Percentiles rank a stretch among this genome's conserved stretches.
These are phyloP conservation scores for Daldinia sp. DNA, from an alignment of 2,329 filamentous ascomycete genomes.

Conservation along the genomic window DNA sequence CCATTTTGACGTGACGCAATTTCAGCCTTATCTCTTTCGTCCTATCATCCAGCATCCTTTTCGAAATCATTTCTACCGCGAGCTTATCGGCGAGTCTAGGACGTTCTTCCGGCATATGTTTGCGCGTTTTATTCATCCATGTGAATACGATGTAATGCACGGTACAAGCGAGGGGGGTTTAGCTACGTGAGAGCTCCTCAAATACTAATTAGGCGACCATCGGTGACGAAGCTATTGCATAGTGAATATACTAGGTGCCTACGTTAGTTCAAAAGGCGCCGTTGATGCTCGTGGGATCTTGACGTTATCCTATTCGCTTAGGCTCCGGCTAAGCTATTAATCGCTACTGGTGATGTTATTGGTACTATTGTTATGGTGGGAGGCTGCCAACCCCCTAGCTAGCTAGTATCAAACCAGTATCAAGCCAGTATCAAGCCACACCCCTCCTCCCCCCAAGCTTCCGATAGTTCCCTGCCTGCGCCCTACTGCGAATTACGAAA, in stretches of 20 bases:
- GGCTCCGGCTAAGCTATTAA: background rate
- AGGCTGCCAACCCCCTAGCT: background rate
- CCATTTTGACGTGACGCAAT: conserved; percentile 26
- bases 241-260: conserved; percentile 53
- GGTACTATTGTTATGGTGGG: conserved; percentile 24
- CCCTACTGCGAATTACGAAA: background rate
- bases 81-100: conserved; percentile 2
- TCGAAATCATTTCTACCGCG: background rate
- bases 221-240: conserved; percentile 52
- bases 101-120: conserved; percentile 8
- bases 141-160: conserved; percentile 9
- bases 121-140: background rate
- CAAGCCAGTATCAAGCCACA: conserved; percentile 18
- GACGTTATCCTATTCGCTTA: conserved; percentile 51
- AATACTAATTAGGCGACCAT: conserved; percentile 45
- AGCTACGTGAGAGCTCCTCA: conserved; percentile 12
- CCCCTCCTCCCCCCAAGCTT: conserved; percentile 25
- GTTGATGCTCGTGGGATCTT: conserved; percentile 50
- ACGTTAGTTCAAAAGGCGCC: conserved; percentile 9
- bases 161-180: conserved; percentile 18
- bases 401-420: conserved; percentile 2
- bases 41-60: conserved; percentile 2
- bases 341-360: conserved; percentile 20
- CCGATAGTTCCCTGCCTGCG: conserved; percentile 15
- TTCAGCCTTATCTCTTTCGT: background rate